A percentile compares a stretch with the other conserved stretches of the same genome.
Evolutionary conservation across 495 filamentous ascomycete genomes (phyloP).

Genomic region (Polyplosphaeria fusca): DNA sequence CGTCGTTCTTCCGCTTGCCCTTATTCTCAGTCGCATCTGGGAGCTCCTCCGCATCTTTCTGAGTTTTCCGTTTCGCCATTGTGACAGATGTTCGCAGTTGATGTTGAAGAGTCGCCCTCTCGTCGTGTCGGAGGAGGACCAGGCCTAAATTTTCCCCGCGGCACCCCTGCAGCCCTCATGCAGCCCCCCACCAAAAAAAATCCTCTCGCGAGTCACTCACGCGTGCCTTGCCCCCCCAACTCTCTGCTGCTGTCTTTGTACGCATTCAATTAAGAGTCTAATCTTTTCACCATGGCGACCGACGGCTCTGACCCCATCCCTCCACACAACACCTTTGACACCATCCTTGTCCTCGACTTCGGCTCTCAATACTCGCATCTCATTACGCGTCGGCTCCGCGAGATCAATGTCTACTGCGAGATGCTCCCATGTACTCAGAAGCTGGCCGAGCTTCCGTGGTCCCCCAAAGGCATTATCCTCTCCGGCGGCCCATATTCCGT

Average conservation of each 20-base stretch:
- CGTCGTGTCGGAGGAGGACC: not conserved
- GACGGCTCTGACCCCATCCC: slow-evolving; percentile 41
- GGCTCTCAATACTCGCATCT: slow-evolving; percentile 70
- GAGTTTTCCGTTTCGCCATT: slow-evolving; percentile 35
- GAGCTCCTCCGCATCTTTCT: slow-evolving; percentile 23
- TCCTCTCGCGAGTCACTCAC: not conserved
- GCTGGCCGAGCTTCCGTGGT: slow-evolving; percentile 71
- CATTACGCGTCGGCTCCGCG: slow-evolving; percentile 71
- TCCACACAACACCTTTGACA: slow-evolving; percentile 61
- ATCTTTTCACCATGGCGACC: slow-evolving; percentile 35
- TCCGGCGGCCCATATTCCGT: slow-evolving; percentile 75
- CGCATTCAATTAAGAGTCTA: not conserved
- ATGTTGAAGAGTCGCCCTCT: not conserved
- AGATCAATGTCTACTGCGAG: slow-evolving; percentile 83
- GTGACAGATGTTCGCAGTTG: slow-evolving; percentile 6
- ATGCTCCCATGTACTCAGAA: slow-evolving; percentile 92
- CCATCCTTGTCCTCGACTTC: slow-evolving; percentile 65
- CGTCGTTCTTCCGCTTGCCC: slow-evolving; percentile 26
- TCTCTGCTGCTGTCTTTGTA: no score
- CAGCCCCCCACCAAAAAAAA: not conserved
- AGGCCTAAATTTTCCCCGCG: not conserved
- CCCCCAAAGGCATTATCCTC: slow-evolving; percentile 77
- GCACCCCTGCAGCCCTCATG: not conserved
- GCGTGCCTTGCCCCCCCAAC: not conserved
- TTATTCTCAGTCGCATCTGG: slow-evolving; percentile 22